phyloP scores from a whole-genome alignment of 192 early-diverging fungal genomes.

The Cetraspora pellucida region DNA sequence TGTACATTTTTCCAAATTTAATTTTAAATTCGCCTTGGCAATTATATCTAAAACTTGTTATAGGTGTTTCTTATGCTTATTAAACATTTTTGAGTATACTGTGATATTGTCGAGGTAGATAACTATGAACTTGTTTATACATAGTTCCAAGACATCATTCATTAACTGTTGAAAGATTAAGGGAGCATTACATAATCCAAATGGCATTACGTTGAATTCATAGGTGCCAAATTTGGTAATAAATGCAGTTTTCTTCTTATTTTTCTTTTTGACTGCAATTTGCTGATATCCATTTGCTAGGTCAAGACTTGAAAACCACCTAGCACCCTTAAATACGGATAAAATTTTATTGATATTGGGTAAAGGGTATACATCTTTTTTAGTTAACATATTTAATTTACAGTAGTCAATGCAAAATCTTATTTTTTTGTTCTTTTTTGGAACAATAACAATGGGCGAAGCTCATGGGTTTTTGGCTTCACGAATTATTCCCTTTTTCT shows the following conservation, averaged over 20 bases:
- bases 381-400: constrained; percentile 47
- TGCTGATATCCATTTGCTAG: constrained; percentile 35
- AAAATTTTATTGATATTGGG: constrained; percentile 52
- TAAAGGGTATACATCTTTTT: constrained; percentile 44
- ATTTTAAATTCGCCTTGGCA: not conserved
- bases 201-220: constrained; percentile 46
- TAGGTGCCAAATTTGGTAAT: constrained; percentile 39
- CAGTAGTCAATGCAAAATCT: too few relatives aligned
- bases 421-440: constrained; percentile 51
- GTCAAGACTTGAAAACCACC: constrained; percentile 46
- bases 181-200: constrained; percentile 48
- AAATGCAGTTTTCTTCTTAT: constrained; percentile 41
- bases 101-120: constrained; percentile 52
- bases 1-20: not conserved
- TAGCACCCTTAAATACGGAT: constrained; percentile 35
- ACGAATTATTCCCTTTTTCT: not conserved
- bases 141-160: constrained; percentile 38
- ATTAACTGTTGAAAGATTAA: constrained; percentile 44
- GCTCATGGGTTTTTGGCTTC: not conserved
- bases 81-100: constrained; percentile 36
- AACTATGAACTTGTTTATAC: constrained; percentile 34
- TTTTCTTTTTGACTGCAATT: constrained; percentile 24
- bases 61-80: constrained; percentile 41
- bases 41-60: not conserved
- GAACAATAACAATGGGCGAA: constrained; percentile 39